These are phyloP conservation scores for Mycena filopes DNA, from an alignment of 768 basidiomycete genomes.

Conservation along the genomic window DNA sequence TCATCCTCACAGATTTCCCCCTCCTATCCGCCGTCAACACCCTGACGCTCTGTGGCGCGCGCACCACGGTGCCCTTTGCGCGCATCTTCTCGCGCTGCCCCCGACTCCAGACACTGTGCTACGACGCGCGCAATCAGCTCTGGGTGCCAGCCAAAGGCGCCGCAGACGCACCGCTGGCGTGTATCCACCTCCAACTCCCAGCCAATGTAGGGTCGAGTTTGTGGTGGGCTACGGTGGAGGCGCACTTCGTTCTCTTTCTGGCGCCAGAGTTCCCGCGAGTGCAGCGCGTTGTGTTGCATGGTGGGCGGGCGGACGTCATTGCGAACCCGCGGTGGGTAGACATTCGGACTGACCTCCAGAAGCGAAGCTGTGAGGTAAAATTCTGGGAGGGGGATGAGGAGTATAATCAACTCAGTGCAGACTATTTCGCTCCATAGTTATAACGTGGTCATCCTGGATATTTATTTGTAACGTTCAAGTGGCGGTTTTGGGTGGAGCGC, in stretches of 20 bases:
- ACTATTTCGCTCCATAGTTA: no score
- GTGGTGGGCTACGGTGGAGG: not conserved
- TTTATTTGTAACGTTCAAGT: no score
- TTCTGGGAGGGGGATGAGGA: no score
- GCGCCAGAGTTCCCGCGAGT: not conserved
- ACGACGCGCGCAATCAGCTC: not conserved
- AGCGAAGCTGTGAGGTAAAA: no score
- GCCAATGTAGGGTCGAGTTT: not conserved
- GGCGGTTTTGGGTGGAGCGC: no score
- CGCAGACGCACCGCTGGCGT: not conserved
- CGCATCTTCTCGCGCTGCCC: slow-evolving; percentile 15
- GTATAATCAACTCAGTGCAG: no score
- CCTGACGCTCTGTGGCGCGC: slow-evolving; percentile 7
- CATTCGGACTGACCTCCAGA: no score
- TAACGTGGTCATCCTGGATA: no score
- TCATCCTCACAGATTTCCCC: not conserved
- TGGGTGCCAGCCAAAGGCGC: not conserved
- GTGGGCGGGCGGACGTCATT: not conserved
- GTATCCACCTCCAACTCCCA: not conserved
- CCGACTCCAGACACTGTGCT: slow-evolving; percentile 16
- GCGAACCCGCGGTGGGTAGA: no score
- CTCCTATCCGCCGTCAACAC: not conserved
- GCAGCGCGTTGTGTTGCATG: slow-evolving; percentile 2
- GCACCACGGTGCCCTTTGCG: slow-evolving; percentile 1
- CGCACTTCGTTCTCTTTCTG: slow-evolving; percentile 2